Evolutionary conservation across 148 eudicot species (phyloP), one percentile per base, ranked within the genome.

Genomic region (Cornus kousa): DNA sequence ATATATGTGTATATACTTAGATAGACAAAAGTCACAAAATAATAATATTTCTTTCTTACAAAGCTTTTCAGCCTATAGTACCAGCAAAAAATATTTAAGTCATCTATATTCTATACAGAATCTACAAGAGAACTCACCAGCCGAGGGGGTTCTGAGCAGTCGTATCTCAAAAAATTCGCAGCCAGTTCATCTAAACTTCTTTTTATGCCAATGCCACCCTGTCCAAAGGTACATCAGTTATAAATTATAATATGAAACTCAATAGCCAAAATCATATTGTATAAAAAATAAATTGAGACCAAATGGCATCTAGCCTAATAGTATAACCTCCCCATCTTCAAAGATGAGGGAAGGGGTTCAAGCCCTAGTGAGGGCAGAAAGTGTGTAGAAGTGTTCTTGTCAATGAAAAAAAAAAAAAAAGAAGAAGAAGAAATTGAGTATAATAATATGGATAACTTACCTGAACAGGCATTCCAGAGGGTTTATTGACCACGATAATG

Each of bases 381-480:
- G 28, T 28, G 28, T 28, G 28, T 28, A 28, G 28, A 28, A 28
- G 28, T 28, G 28, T 28, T 28, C 28, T 28, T 28, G 28, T 1
- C 28, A 28, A 28, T 28, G 28, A 28, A 28, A 28, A 28, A 28
- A 28, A 28, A 28, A 28, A 28, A 28, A 28, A 28, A 28, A 28
- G 28, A 28, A 28, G 28, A 28, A 28, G 28, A 28, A 32, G 17
- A 70, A 64, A 8, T 40, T 28, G 17, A 43, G 23, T 9, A 70
- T 8, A 14, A 67, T 6, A 28, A 67, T 53, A 70, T 37, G 9
- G 10, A 65, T 10, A 37, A 12, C 70, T 80, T 79, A 96, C 99
- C 97, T 97, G 99, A 83, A 94, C 99, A 74, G 99, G 93, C 86
- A 97, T 80, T 83, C 96, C 97, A 24, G 93, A 89, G 46, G 98